Evolutionary conservation across 495 filamentous ascomycete species (phyloP).

Genomic region (Talaromyces borbonicus): DNA sequence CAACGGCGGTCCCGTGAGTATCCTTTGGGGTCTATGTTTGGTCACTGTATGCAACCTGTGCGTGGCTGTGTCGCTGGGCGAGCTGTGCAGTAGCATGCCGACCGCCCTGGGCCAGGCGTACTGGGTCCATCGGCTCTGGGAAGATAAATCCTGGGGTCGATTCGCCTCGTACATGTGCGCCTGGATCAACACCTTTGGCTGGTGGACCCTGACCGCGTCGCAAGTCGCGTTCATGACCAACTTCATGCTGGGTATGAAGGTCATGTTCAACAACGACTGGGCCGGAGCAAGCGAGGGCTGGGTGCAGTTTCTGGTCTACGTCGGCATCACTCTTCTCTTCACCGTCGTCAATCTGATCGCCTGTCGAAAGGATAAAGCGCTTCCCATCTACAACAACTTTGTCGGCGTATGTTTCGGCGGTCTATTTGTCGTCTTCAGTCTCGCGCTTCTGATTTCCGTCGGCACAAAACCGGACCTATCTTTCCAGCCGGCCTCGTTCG

Average conservation of each 20-base stretch:
- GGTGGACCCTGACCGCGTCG: conserved; percentile 38
- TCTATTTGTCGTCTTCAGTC: conserved; percentile 32
- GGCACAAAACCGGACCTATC: conserved; percentile 24
- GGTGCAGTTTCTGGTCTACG: conserved; percentile 36
- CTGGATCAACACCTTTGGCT: conserved; percentile 40
- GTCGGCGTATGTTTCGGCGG: conserved; percentile 38
- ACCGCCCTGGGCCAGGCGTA: conserved; percentile 37
- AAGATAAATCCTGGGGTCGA: conserved; percentile 19
- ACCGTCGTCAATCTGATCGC: conserved; percentile 35
- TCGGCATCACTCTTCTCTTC: conserved; percentile 27
- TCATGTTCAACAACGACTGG: conserved; percentile 32
- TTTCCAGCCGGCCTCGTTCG: conserved; percentile 38
- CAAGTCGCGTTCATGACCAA: conserved; percentile 40
- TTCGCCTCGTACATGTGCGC: conserved; percentile 38
- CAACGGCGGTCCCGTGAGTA: conserved; percentile 34
- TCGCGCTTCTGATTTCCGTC: conserved; percentile 35
- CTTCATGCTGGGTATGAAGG: conserved; percentile 36
- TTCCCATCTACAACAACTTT: conserved; percentile 39
- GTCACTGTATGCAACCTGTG: conserved; percentile 36
- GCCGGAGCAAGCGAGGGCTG: conserved; percentile 27
- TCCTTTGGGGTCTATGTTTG: conserved; percentile 37
- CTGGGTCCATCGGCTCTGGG: conserved; percentile 33
- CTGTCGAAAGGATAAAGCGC: conserved; percentile 33
- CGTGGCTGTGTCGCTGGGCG: conserved; percentile 35
- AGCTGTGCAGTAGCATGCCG: conserved; percentile 38